Percentiles rank a stretch among this genome's conserved stretches.
These are phyloP conservation scores for Penicillium dipodomyicola DNA, from an alignment of 495 filamentous ascomycete species.

Conservation along the genomic window DNA sequence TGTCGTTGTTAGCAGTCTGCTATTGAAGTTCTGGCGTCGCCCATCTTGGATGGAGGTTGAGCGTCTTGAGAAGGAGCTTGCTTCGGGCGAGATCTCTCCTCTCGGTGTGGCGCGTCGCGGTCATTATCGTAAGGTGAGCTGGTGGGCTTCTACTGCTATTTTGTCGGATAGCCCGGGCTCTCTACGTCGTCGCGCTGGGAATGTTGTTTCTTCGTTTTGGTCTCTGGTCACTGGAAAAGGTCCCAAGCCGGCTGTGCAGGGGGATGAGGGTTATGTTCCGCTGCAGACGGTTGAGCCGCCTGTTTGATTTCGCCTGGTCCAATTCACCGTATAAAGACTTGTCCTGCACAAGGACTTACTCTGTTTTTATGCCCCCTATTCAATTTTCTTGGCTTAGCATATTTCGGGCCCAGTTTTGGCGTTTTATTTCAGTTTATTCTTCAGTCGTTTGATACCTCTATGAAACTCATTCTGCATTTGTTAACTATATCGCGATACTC, in stretches of 20 bases:
- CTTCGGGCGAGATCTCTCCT: constrained; percentile 17
- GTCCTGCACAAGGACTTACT: not conserved
- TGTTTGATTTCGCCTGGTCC: constrained; percentile 19
- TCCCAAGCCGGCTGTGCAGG: constrained; percentile 14
- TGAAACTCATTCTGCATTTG: constrained; percentile 2
- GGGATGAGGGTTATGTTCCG: constrained; percentile 47
- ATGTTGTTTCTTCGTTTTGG: constrained; percentile 24
- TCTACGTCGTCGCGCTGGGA: constrained; percentile 22
- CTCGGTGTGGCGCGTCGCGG: not conserved
- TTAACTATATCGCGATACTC: not conserved
- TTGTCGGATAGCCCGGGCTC: constrained; percentile 24
- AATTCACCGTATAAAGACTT: not conserved
- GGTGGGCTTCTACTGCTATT: constrained; percentile 33
- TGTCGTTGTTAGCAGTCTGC: constrained; percentile 79
- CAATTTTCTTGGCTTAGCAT: not conserved
- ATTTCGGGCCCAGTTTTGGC: not conserved
- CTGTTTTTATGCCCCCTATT: not conserved
- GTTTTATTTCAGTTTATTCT: constrained; percentile 2
- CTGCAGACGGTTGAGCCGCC: constrained; percentile 44
- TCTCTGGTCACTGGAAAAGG: constrained; percentile 31
- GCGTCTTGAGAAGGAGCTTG: constrained; percentile 53
- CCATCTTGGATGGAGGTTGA: constrained; percentile 86
- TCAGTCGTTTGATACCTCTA: constrained; percentile 20
- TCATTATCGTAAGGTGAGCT: constrained; percentile 26
- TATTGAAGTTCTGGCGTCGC: constrained; percentile 83